Percentiles rank a stretch among this genome's conserved stretches.
These are phyloP conservation scores for Spathaspora gorwiae DNA, from an alignment of 805 yeast species.

Conservation along the genomic window DNA sequence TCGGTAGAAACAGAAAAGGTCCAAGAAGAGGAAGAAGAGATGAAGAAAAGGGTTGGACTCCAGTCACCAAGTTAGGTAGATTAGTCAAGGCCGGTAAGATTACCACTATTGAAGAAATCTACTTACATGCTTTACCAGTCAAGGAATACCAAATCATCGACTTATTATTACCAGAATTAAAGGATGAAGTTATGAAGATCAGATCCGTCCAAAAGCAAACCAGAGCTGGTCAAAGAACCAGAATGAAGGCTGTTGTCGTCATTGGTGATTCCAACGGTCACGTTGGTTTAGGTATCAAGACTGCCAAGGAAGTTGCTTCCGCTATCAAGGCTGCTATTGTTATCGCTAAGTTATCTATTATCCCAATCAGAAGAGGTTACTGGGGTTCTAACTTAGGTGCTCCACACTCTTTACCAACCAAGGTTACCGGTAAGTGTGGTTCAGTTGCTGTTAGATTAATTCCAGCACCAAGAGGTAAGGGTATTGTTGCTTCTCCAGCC, in stretches of 20 bases:
- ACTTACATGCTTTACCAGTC: constrained; percentile 98
- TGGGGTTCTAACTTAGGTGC: constrained; percentile 99
- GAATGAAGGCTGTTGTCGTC: constrained; percentile 99
- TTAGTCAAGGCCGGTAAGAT: constrained; percentile 98
- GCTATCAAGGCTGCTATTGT: constrained; percentile 99
- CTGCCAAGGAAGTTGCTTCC: constrained; percentile 99
- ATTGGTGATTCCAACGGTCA: constrained; percentile 99
- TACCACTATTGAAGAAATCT: constrained; percentile 94
- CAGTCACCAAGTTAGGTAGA: constrained; percentile 99
- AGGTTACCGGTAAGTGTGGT: constrained; percentile 99
- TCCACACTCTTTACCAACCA: constrained; percentile 97
- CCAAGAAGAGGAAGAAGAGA: constrained; percentile 65
- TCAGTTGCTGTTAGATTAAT: constrained; percentile 97
- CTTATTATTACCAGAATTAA: constrained; percentile 88
- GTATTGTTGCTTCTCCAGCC: constrained; percentile 99
- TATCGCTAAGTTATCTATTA: constrained; percentile 97
- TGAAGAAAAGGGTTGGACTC: constrained; percentile 99
- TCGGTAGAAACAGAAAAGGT: constrained; percentile 57
- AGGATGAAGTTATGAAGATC: constrained; percentile 99
- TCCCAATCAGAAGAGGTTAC: constrained; percentile 99
- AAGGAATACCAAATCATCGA: constrained; percentile 99
- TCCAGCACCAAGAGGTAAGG: constrained; percentile 99
- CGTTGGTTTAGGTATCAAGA: constrained; percentile 99
- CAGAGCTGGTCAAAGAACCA: constrained; percentile 99
- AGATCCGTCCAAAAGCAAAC: constrained; percentile 99